Conservation (phyloP, 1,139 yeast genomes). For the Geotrichum europaeum region DNA sequence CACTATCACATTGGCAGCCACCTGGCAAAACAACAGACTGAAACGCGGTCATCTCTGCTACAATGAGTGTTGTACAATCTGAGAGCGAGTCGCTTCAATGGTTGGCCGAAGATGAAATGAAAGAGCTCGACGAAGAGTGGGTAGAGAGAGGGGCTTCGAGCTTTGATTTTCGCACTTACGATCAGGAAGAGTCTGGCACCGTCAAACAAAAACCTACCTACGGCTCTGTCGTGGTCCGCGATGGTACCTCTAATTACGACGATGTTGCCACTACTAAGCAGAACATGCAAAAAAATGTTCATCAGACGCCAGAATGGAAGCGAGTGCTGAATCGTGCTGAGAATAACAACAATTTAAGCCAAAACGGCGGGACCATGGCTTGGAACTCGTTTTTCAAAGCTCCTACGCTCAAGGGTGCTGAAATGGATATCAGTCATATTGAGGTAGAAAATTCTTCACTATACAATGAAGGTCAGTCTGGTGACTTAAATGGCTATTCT, state of each 20-base stretch:
- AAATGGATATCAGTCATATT: background rate
- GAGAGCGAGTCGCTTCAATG: constrained; percentile 1
- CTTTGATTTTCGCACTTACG: background rate
- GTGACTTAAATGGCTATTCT: background rate
- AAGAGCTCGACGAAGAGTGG: constrained; percentile 14
- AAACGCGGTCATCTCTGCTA: background rate
- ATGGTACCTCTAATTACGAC: background rate
- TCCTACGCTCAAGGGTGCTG: background rate
- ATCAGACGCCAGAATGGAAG: constrained; percentile 13
- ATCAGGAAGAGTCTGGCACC: background rate
- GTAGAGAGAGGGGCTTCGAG: constrained; percentile 6
- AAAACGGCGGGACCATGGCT: background rate
- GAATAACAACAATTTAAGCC: background rate
- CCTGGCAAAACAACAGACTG: background rate
- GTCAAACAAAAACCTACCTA: background rate
- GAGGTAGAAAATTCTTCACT: background rate
- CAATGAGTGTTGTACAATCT: background rate
- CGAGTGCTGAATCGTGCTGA: constrained; percentile 1
- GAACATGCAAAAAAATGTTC: background rate
- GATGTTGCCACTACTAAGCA: constrained; percentile 5
- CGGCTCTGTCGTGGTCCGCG: constrained; percentile 1
- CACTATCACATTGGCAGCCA: background rate
- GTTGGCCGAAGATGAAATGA: constrained; percentile 7
- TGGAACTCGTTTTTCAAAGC: constrained; percentile 8
- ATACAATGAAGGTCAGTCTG: background rate